Percentiles rank a stretch among this genome's conserved stretches.
phyloP scores from a whole-genome alignment of 192 early-diverging fungal species.

The Umbelopsis sp. region DNA sequence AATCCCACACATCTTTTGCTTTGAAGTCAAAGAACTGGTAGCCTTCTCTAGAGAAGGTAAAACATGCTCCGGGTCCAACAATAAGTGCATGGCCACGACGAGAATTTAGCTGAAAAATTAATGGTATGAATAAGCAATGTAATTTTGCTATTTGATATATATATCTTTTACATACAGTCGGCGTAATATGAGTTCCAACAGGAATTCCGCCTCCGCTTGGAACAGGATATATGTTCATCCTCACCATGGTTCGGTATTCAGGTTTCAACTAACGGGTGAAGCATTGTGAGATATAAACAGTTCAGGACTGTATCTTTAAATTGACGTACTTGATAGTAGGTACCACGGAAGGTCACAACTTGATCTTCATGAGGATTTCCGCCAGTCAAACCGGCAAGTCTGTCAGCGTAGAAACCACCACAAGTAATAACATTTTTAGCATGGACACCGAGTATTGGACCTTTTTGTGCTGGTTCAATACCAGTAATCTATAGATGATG shows the following conservation, averaged over 20 bases:
- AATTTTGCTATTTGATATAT: background rate
- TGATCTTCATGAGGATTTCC: constrained; percentile 21
- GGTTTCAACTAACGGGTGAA: constrained; percentile 21
- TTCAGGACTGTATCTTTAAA: background rate
- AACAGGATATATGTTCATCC: constrained; percentile 40
- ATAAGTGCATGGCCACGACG: constrained; percentile 39
- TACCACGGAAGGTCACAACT: constrained; percentile 38
- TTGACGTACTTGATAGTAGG: constrained; percentile 29
- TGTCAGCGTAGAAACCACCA: constrained; percentile 37
- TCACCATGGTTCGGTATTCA: constrained; percentile 34
- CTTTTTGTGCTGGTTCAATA: constrained; percentile 30
- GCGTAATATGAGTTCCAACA: constrained; percentile 39
- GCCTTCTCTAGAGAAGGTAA: constrained; percentile 39
- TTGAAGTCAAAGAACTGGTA: constrained; percentile 34
- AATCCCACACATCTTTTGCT: constrained; percentile 25
- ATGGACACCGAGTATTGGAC: constrained; percentile 21
- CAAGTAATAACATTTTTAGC: constrained; percentile 40
- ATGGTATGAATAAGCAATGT: background rate
- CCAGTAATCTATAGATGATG: constrained; percentile 12
- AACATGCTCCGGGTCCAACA: constrained; percentile 40
- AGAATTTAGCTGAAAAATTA: constrained; percentile 3
- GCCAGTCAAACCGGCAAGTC: constrained; percentile 32
- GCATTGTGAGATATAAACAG: too few species aligned
- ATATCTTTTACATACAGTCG: constrained; percentile 13
- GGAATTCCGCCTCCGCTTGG: constrained; percentile 42